Base-by-base conservation (phyloP, 305 asterid species). In the Fraxinus albicans region DNA sequence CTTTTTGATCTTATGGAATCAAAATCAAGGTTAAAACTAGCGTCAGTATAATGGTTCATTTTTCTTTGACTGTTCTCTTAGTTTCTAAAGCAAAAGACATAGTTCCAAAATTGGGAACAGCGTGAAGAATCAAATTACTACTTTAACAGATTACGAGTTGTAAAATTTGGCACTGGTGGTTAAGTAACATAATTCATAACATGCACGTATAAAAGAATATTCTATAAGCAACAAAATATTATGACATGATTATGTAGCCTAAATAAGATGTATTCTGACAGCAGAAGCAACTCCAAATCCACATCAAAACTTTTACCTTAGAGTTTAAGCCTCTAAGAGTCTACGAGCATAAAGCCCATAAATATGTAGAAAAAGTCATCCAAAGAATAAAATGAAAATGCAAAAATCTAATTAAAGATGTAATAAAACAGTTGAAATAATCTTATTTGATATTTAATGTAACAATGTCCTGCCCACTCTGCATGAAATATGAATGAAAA, bases 1-100 rank as follows among this genome's bases (percentile, higher is more conserved):
- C 60, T 79, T 8, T 44, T 75, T 19, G 47, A 17, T 77, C 47
- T 42, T 47, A 74, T 53, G 47, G 31, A 74, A 85, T 33, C 42
- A 35, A 47, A 31, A 77, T 58, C 40, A 50, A 69, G 73, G 82
- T 42, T 47, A 76, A 76, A 31, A 79, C 72, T 40, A 76, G 75
- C 34, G 73, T 78, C 31, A 80, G 33, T 53, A 50, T 25, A 38
- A 50, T 73, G 76, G 25, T 76, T 21, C 77, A 40, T 77, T 29
- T 25, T 73, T 69, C 79, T 58, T 81, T 19, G 73, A 53, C 79
- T 60, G 58, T 67, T 76, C 84, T 82, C 44, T 80, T 38, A 2
- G 38, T 63, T 67, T 74, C 40, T 40, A 77, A 27, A 23, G 67
- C 19, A 27, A 67, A 58, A 60, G 69, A 74, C 79, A 58, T 70